These are phyloP conservation scores for Adansonia madagascariensis DNA, from an alignment of 441 rosid genomes.

Conservation along the genomic window DNA sequence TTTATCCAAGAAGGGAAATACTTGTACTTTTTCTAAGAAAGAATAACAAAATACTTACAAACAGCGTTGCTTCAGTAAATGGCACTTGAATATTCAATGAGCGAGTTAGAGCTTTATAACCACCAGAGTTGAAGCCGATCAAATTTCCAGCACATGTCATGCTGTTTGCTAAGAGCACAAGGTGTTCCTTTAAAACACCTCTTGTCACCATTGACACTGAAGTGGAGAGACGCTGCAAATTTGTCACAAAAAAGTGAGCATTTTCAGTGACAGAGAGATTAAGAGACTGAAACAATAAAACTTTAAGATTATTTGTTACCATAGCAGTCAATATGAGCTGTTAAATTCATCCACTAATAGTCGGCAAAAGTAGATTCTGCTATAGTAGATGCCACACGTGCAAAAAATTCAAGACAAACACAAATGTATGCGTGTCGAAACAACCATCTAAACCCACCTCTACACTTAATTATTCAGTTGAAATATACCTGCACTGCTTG, in stretches of 20 bases:
- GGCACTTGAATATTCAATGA: constrained; percentile 87
- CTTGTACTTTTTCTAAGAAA: constrained; percentile 19
- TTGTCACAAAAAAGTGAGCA: constrained; percentile 24
- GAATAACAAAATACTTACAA: constrained; percentile 55
- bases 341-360: background rate
- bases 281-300: constrained; percentile 2
- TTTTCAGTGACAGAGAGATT: background rate
- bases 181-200: constrained; percentile 90
- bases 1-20: constrained; percentile 26
- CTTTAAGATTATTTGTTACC: background rate
- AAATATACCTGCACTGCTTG: constrained; percentile 79
- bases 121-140: constrained; percentile 89
- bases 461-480: background rate
- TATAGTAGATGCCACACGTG: background rate
- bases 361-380: background rate
- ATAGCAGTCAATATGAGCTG: background rate
- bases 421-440: constrained; percentile 11
- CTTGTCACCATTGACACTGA: constrained; percentile 82
- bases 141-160: constrained; percentile 89
- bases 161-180: constrained; percentile 81
- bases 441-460: background rate
- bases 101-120: constrained; percentile 72
- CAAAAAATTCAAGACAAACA: background rate
- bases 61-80: constrained; percentile 92
- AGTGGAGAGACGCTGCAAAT: constrained; percentile 85